Evolutionary conservation across 257 asterid genomes (phyloP).

Genomic region (Solanum appendiculatum): DNA sequence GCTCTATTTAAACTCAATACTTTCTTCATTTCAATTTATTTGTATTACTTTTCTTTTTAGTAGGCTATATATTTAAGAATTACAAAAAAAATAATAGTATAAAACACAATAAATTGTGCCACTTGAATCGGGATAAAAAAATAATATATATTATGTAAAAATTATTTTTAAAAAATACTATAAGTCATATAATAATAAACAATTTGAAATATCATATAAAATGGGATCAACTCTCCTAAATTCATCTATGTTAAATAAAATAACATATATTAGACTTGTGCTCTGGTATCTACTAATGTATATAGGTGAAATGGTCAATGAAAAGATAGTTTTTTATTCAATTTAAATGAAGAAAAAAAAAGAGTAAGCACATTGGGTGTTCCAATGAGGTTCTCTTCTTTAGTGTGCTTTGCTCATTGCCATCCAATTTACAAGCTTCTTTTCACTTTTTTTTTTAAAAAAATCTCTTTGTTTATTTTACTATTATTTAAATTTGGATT

Average conservation of each 20-base stretch:
- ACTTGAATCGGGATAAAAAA: too few species aligned
- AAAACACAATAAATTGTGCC: too few species aligned
- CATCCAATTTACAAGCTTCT: conserved; percentile 12
- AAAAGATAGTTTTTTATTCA: not conserved
- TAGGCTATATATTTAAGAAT: too few species aligned
- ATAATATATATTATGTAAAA: too few species aligned
- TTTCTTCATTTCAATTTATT: too few species aligned
- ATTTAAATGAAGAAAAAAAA: not conserved
- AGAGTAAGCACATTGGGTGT: not conserved
- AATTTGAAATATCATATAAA: too few species aligned
- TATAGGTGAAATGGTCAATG: not conserved
- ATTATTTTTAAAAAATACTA: too few species aligned
- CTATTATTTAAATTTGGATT: not conserved
- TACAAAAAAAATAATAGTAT: too few species aligned
- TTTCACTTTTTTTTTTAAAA: not conserved
- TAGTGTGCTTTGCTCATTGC: conserved; percentile 10
- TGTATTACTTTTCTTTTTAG: too few species aligned
- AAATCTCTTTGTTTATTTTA: not conserved
- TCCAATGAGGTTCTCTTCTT: conserved; percentile 31
- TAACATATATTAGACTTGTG: not conserved
- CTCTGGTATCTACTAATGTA: not conserved
- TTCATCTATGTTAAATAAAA: not conserved
- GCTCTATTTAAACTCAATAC: too few species aligned
- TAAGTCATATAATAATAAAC: too few species aligned
- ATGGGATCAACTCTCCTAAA: too few species aligned